Percentiles rank a stretch among this genome's conserved stretches.
phyloP scores from a whole-genome alignment of 2,329 filamentous ascomycete genomes.

The Fusarium pseudoanthophilum region DNA sequence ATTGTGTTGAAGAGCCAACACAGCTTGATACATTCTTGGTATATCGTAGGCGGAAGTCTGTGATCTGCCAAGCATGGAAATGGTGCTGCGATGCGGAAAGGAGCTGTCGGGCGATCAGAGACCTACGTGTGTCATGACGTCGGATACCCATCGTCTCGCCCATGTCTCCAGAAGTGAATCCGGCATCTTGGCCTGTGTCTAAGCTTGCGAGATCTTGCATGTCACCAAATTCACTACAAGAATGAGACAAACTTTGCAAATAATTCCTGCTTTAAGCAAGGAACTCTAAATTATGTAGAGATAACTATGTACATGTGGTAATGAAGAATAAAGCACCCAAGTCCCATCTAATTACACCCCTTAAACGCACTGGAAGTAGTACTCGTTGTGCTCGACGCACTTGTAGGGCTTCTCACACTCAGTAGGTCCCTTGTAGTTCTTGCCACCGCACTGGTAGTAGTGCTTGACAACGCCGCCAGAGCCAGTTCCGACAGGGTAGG shows the following conservation, averaged over 20 bases:
- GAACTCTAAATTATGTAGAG: constrained; percentile 26
- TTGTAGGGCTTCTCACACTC: constrained; percentile 36
- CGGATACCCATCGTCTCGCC: not conserved
- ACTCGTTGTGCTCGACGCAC: constrained; percentile 35
- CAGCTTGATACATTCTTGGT: not conserved
- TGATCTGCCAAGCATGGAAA: no score
- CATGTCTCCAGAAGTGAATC: not conserved
- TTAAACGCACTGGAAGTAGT: constrained; percentile 38
- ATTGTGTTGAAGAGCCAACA: not conserved
- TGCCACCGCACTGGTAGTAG: constrained; percentile 40
- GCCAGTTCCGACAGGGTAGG: constrained; percentile 23
- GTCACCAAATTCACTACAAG: not conserved
- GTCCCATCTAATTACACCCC: not conserved
- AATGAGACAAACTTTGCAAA: not conserved
- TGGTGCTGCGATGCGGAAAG: not conserved
- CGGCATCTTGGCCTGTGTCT: fast-evolving
- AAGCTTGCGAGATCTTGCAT: not conserved
- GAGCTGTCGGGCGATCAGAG: not conserved
- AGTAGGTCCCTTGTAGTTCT: constrained; percentile 33
- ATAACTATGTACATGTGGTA: constrained; percentile 34
- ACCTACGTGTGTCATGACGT: no score
- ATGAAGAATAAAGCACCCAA: not conserved
- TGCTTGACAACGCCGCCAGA: constrained; percentile 14
- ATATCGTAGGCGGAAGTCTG: not conserved
- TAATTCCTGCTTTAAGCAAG: constrained; percentile 31